phyloP scores from a whole-genome alignment of 2,329 filamentous ascomycete genomes.

The Ophiostoma ulmi region DNA sequence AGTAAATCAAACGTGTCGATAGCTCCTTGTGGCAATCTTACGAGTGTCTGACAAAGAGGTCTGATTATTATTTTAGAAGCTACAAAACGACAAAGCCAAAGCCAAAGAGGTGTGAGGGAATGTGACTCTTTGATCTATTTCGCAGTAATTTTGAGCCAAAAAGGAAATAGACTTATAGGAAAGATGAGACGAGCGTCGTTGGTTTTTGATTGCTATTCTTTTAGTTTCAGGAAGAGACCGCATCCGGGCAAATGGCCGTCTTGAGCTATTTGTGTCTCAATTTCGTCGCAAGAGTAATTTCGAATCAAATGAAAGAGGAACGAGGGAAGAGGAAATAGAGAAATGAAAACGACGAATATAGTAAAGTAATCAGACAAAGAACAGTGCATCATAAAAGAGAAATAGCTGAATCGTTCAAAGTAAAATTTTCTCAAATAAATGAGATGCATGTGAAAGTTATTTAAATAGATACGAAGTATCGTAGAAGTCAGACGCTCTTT shows the following conservation, averaged over 20 bases:
- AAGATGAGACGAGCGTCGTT: too few species aligned
- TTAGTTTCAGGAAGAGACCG: not conserved
- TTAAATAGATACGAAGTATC: too few species aligned
- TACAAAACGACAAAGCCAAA: too few species aligned
- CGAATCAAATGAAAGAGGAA: not conserved
- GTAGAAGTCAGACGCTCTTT: too few species aligned
- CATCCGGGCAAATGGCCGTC: conserved; percentile 12
- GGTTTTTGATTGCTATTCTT: not conserved
- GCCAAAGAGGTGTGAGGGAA: not conserved
- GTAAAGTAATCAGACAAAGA: not conserved
- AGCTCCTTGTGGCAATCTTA: not conserved
- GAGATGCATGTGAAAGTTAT: too few species aligned
- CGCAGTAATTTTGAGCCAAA: not conserved
- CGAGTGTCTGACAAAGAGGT: not conserved
- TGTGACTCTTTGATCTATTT: not conserved
- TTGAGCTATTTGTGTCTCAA: not conserved
- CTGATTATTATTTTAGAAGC: not conserved
- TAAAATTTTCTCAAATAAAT: too few species aligned
- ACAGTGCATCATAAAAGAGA: not conserved
- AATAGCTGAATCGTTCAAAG: not conserved
- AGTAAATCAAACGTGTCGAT: not conserved
- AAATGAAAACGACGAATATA: not conserved
- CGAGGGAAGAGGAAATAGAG: not conserved
- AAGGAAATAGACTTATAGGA: not conserved
- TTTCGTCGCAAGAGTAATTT: not conserved